These are phyloP conservation scores for Scheffersomyces insectosa DNA, from an alignment of 1,139 yeast species.

Conservation along the genomic window DNA sequence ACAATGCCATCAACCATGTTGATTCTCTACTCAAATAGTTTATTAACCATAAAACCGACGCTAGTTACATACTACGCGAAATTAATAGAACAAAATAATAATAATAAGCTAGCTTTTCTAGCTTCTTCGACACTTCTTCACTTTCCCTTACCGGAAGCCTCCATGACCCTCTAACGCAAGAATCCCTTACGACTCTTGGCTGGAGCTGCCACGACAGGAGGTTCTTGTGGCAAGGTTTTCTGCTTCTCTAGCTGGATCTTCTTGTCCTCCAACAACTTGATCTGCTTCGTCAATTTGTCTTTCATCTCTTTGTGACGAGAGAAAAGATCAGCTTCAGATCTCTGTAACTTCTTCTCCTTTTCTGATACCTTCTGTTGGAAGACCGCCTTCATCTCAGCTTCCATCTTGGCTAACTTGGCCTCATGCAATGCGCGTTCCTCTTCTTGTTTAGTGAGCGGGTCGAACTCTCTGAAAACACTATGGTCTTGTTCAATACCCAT, in stretches of 20 bases:
- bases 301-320: conserved; percentile 97
- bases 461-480: conserved; percentile 88
- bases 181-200: conserved; percentile 62
- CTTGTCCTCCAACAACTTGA: conserved; percentile 87
- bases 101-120: neutral
- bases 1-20: neutral
- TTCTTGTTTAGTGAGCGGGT: conserved; percentile 89
- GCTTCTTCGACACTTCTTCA: neutral
- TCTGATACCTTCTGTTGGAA: conserved; percentile 96
- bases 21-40: conserved; percentile 1
- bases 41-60: neutral
- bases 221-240: conserved; percentile 45
- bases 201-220: conserved; percentile 43
- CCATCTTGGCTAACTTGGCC: conserved; percentile 92
- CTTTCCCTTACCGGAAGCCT: neutral
- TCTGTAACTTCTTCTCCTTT: conserved; percentile 95
- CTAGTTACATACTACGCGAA: neutral
- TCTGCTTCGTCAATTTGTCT: conserved; percentile 86
- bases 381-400: conserved; percentile 93
- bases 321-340: conserved; percentile 95
- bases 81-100: neutral
- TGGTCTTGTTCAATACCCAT: conserved; percentile 94
- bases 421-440: conserved; percentile 94
- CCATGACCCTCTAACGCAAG: conserved; percentile 43
- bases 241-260: conserved; percentile 77